Percentiles rank a stretch among this genome's conserved stretches.
Conservation (phyloP, 2,329 filamentous ascomycete species). For the Aulographum hederae region DNA sequence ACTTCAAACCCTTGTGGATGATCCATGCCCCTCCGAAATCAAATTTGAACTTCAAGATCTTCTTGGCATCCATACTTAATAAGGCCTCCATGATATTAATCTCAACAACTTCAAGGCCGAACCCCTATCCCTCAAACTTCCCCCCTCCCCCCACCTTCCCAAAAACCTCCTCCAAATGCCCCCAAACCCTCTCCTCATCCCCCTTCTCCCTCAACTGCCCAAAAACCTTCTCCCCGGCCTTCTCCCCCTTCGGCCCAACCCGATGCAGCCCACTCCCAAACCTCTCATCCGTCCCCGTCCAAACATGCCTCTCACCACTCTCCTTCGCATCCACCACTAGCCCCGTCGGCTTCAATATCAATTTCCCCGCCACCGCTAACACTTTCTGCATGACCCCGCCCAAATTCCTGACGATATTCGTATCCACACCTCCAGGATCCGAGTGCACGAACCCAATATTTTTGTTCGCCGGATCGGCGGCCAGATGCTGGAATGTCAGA, state of each 20-base stretch:
- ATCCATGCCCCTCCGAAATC: too few relatives aligned
- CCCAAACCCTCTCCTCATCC: slow-evolving; percentile 12
- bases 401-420: slow-evolving; percentile 7
- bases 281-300: slow-evolving; percentile 11
- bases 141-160: slow-evolving; percentile 8
- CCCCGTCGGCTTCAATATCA: slow-evolving; percentile 6
- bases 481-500: slow-evolving; percentile 12
- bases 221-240: slow-evolving; percentile 6
- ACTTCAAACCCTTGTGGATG: too few relatives aligned
- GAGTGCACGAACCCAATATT: slow-evolving; percentile 13
- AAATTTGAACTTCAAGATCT: too few relatives aligned
- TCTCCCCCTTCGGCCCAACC: slow-evolving; percentile 7
- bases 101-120: too few relatives aligned
- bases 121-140: too few relatives aligned
- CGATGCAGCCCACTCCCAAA: slow-evolving; percentile 12
- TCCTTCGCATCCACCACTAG: slow-evolving; percentile 11
- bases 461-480: slow-evolving; percentile 8
- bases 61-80: too few relatives aligned
- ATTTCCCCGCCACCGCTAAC: slow-evolving; percentile 3
- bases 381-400: slow-evolving; percentile 4
- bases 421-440: slow-evolving; percentile 12
- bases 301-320: slow-evolving; percentile 17
- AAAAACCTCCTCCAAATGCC: slow-evolving; percentile 15
- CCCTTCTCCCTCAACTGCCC: slow-evolving; percentile 10
- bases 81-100: too few relatives aligned